Base-by-base conservation (phyloP, 352 stramenopile species). In the Phytophthora litchii region DNA sequence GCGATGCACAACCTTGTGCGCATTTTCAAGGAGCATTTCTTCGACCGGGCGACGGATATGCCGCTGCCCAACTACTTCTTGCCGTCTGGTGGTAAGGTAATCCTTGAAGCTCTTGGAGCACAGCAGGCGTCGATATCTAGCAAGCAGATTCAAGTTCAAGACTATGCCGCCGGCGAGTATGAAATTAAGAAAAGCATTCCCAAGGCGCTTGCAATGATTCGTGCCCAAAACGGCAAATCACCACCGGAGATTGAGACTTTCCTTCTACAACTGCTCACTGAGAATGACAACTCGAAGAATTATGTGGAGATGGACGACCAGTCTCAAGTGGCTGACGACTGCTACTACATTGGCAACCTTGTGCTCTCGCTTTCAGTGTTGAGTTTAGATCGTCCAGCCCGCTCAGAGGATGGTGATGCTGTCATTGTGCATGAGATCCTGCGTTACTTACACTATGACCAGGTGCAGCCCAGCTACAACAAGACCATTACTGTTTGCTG, bases 21-120 rank as follows among this genome's bases (percentile, higher is more conserved):
- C n/a, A 93, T 92, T 48, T 94, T 94, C 62, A 94, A 94, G 50
- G 86, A 94, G 54, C 86, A 94, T 31, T 94, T 94, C 53, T 94
- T 92, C 42, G 84, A 94, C 37, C 74, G 83, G 1, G 59, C 46
- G 5, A 92, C 86, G 0, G 83, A 94, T 60, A 92, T 94, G 86
- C 86, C 86, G n/a, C 45, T 93, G 36, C 86, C 86, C 0, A 94
- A 94, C 58, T 94, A 94, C 56, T 94, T 94, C 42, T 69, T 93
- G 29, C 86, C 86, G 1, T 93, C 82, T 3, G 86, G 86, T 58
- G 85, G 85, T 58, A 92, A 91, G 41, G 85, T 94, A 10, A 82
- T 94, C 16, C 63, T 94, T 1, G 85, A 94, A 52, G 74, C 80
- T 14, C 54, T 92, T 1, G 83, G 85, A n/a, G 85, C 82, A 4